These are phyloP conservation scores for Diospyros kaki DNA, from an alignment of 148 eudicot genomes.

Conservation along the genomic window DNA sequence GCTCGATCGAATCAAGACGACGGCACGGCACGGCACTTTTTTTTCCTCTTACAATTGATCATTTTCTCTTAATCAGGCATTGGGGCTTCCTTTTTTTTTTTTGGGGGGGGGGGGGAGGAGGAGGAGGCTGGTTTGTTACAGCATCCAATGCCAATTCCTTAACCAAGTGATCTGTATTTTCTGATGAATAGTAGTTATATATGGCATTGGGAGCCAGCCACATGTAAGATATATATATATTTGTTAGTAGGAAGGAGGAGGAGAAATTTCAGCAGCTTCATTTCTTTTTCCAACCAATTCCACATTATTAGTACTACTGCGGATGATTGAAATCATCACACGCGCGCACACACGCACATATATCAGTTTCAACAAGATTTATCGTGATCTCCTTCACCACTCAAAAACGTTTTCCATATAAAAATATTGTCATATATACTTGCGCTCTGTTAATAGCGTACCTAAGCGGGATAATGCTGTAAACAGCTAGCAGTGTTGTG, in stretches of 20 bases:
- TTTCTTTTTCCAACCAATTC: conserved; percentile 19
- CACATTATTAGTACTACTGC: background rate
- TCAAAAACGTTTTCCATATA: background rate
- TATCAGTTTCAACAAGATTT: conserved; percentile 19
- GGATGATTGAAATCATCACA: background rate
- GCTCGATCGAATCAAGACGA: conserved; percentile 19
- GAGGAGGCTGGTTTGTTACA: background rate
- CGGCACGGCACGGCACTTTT: background rate
- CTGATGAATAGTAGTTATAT: conserved; percentile 10
- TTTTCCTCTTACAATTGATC: conserved; percentile 9
- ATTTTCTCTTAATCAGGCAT: background rate
- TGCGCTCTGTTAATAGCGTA: conserved; percentile 1
- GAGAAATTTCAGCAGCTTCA: conserved; percentile 5
- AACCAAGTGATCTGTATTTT: background rate
- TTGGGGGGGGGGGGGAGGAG: background rate
- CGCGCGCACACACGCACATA: too few relatives aligned
- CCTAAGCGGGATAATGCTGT: conserved; percentile 23
- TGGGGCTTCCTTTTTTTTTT: background rate
- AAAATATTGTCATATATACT: too few relatives aligned
- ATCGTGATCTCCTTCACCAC: conserved; percentile 8
- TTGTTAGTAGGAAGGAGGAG: conserved; percentile 4
- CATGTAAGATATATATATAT: conserved; percentile 12
- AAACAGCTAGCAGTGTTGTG: conserved; percentile 24
- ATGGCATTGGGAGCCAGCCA: background rate
- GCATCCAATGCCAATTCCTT: conserved; percentile 7